Evolutionary conservation across 139 green algal species (phyloP).

Genomic region (Tetraselmis chui): DNA sequence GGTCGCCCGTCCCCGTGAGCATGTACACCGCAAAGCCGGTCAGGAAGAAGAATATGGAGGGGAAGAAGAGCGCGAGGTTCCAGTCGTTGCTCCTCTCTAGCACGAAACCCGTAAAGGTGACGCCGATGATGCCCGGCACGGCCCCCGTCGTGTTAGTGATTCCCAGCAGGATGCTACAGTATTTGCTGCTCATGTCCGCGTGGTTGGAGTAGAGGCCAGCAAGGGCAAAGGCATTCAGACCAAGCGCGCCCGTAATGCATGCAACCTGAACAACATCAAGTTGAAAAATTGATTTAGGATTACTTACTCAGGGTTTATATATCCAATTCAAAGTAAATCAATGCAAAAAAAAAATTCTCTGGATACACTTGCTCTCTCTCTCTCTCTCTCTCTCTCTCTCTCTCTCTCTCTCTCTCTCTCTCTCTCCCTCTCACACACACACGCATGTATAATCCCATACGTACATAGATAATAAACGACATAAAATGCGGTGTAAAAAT

Average conservation of each 20-base stretch:
- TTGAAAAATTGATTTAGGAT: no score
- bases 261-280: no score
- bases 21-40: conserved; percentile 40
- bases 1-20: conserved; percentile 32
- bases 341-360: no score
- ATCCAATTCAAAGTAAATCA: no score
- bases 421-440: no score
- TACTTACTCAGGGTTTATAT: no score
- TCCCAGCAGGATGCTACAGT: conserved; percentile 84
- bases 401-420: no score
- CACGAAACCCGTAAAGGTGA: conserved; percentile 52
- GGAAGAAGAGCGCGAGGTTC: conserved; percentile 74
- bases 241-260: conserved; percentile 65
- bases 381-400: no score
- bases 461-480: no score
- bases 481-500: no score
- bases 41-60: conserved; percentile 63
- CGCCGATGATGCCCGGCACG: conserved; percentile 85
- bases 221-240: conserved; percentile 68
- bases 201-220: conserved; percentile 97
- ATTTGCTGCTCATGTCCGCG: conserved; percentile 81
- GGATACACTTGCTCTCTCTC: no score
- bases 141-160: conserved; percentile 89
- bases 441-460: no score
- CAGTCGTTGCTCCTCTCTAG: conserved; percentile 60